Evolutionary conservation across 2,329 filamentous ascomycete genomes (phyloP).

Genomic region (Colletotrichum tabaci): DNA sequence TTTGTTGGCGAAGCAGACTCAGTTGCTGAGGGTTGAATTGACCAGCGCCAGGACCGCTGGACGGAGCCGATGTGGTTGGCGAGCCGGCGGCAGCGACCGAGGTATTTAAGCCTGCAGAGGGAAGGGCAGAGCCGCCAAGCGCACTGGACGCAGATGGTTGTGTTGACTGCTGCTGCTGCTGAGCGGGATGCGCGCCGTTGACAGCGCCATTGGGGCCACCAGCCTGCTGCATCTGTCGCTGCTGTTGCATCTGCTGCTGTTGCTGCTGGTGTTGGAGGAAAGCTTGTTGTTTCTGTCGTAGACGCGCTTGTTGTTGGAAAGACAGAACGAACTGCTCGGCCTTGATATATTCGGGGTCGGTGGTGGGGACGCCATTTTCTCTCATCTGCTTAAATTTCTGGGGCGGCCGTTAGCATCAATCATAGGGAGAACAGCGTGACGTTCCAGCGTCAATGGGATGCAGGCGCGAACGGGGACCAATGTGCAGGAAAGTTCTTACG

Average conservation of each 20-base stretch:
- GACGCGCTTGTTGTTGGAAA: constrained; percentile 77
- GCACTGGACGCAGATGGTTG: constrained; percentile 54
- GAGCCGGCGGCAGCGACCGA: constrained; percentile 46
- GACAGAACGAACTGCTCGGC: constrained; percentile 81
- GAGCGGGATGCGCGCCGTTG: constrained; percentile 64
- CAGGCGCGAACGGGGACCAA: neutral
- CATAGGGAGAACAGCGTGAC: neutral
- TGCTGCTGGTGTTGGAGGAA: constrained; percentile 57
- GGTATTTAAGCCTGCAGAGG: constrained; percentile 46
- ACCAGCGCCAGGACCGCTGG: constrained; percentile 43
- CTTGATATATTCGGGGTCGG: constrained; percentile 91
- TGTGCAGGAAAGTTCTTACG: constrained; percentile 62
- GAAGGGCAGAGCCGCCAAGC: constrained; percentile 57
- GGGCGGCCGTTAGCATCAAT: constrained; percentile 25
- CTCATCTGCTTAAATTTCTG: constrained; percentile 95
- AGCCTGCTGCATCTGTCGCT: constrained; percentile 65
- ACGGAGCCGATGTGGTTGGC: constrained; percentile 51
- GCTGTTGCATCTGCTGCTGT: constrained; percentile 66
- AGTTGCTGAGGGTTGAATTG: constrained; percentile 87
- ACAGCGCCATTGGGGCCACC: constrained; percentile 65
- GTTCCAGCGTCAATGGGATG: constrained; percentile 20
- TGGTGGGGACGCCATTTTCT: constrained; percentile 82
- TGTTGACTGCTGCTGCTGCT: constrained; percentile 55
- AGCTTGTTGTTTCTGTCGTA: constrained; percentile 64
- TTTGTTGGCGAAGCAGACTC: constrained; percentile 84